Percentiles rank a stretch among this genome's conserved stretches.
Conservation (phyloP, 352 stramenopile genomes). For the Pythium sp. region DNA sequence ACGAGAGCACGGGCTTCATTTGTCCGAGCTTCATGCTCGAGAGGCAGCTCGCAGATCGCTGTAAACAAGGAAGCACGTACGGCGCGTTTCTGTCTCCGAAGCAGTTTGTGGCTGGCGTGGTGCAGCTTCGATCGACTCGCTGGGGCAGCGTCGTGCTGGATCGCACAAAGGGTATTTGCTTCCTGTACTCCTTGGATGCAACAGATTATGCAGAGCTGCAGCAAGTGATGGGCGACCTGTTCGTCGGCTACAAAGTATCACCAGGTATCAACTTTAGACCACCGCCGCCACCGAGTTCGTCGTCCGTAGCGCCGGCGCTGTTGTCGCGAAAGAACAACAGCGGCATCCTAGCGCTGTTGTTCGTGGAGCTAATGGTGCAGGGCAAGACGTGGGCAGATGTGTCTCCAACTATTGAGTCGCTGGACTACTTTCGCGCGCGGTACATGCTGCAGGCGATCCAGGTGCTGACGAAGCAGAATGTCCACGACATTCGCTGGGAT, state of each 20-base stretch:
- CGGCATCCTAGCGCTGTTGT: constrained; percentile 14
- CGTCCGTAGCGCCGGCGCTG: not conserved
- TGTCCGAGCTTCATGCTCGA: constrained; percentile 12
- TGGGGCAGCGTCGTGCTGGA: constrained; percentile 12
- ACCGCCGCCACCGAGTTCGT: not conserved
- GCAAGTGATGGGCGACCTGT: not conserved
- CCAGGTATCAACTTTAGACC: not conserved
- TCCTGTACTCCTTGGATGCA: not conserved
- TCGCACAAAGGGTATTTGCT: constrained; percentile 1
- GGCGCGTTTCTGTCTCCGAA: constrained; percentile 14
- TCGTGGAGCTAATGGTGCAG: constrained; percentile 10
- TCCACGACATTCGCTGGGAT: not conserved
- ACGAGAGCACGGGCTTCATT: constrained; percentile 3
- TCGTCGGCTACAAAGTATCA: not conserved
- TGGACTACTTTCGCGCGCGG: constrained; percentile 15
- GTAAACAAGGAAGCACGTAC: not conserved
- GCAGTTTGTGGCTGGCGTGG: not conserved
- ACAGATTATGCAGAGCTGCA: not conserved
- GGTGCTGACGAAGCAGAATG: constrained; percentile 10
- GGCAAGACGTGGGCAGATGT: constrained; percentile 9
- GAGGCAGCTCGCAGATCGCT: not conserved
- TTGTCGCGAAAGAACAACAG: constrained; percentile 4
- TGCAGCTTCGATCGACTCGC: constrained; percentile 7
- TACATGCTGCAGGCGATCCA: constrained; percentile 16
- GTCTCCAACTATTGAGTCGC: not conserved